Conservation (phyloP, 768 basidiomycete genomes). For the Lyophyllum decastes region DNA sequence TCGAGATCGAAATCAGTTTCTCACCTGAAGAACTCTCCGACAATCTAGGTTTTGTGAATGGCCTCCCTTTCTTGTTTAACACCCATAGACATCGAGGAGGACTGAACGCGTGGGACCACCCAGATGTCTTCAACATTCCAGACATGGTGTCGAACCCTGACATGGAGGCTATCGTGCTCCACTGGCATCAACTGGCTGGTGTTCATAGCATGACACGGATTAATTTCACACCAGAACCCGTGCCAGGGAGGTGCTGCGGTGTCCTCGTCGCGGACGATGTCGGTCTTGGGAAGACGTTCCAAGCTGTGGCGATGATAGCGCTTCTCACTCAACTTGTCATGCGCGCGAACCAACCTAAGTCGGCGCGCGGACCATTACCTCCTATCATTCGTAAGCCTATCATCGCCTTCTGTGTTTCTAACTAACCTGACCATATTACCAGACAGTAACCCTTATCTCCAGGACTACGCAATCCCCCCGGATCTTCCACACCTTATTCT, state of each 20-base stretch:
- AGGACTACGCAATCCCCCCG: not conserved
- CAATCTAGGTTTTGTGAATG: conserved; percentile 18
- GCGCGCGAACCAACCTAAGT: conserved; percentile 4
- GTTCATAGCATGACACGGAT: conserved; percentile 20
- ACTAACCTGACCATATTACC: too few relatives aligned
- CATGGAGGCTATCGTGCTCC: conserved; percentile 5
- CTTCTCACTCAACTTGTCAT: too few relatives aligned
- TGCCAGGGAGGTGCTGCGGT: not conserved
- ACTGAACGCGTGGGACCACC: conserved; percentile 19
- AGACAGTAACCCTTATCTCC: conserved; percentile 3
- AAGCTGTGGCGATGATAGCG: conserved; percentile 17
- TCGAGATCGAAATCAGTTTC: conserved; percentile 7
- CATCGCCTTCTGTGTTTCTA: not conserved
- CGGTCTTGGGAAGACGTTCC: conserved; percentile 32
- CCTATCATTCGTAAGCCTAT: not conserved
- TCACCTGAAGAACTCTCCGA: too few relatives aligned
- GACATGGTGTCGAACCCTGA: not conserved
- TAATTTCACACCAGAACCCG: conserved; percentile 7
- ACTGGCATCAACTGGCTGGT: conserved; percentile 30
- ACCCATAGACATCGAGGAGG: conserved; percentile 14
- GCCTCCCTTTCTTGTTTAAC: conserved; percentile 24
- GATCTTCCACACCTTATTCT: conserved; percentile 20
- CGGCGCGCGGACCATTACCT: not conserved
- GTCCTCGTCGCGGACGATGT: conserved; percentile 30
- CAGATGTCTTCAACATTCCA: not conserved